A percentile compares a stretch with the other conserved stretches of the same genome.
Evolutionary conservation across 768 basidiomycete genomes (phyloP).

Genomic region (Exidia glandulosa): DNA sequence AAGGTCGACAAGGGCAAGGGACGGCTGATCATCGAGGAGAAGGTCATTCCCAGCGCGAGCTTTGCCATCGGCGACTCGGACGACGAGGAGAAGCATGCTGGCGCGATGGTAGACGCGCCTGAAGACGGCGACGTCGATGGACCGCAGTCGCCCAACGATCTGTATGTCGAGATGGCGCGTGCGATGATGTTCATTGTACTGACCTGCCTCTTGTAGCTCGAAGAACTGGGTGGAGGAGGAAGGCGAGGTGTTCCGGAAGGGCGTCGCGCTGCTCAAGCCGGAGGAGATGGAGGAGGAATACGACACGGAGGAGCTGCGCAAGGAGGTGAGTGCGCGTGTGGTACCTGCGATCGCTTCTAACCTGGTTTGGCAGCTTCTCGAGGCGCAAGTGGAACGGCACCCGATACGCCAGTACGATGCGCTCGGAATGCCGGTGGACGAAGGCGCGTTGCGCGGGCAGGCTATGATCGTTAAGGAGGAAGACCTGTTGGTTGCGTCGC

Average conservation of each 20-base stretch:
- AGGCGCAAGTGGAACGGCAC: slow-evolving; percentile 78
- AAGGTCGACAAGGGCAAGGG: slow-evolving; percentile 71
- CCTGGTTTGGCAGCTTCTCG: slow-evolving; percentile 45
- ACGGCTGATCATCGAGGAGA: slow-evolving; percentile 15
- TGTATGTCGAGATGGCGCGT: too few relatives aligned
- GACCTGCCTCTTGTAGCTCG: too few relatives aligned
- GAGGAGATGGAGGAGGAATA: slow-evolving; percentile 88
- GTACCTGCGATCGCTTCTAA: not conserved
- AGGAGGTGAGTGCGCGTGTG: not conserved
- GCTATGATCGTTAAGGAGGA: not conserved
- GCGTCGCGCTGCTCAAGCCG: slow-evolving; percentile 62
- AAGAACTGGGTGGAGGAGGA: slow-evolving; percentile 85
- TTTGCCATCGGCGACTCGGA: slow-evolving; percentile 9
- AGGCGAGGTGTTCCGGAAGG: slow-evolving; percentile 92
- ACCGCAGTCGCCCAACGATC: too few relatives aligned
- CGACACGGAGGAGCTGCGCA: slow-evolving; percentile 74
- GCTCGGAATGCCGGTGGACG: not conserved
- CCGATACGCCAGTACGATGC: slow-evolving; percentile 45
- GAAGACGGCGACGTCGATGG: not conserved
- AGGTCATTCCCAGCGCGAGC: slow-evolving; percentile 4
- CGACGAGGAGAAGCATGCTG: slow-evolving; percentile 21
- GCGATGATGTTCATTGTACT: too few relatives aligned
- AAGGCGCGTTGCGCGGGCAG: not conserved
- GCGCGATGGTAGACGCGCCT: slow-evolving; percentile 2
- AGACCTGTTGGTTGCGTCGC: too few relatives aligned